These are phyloP conservation scores for Ambrosiella cleistominuta DNA, from an alignment of 2,329 filamentous ascomycete genomes.

Conservation along the genomic window DNA sequence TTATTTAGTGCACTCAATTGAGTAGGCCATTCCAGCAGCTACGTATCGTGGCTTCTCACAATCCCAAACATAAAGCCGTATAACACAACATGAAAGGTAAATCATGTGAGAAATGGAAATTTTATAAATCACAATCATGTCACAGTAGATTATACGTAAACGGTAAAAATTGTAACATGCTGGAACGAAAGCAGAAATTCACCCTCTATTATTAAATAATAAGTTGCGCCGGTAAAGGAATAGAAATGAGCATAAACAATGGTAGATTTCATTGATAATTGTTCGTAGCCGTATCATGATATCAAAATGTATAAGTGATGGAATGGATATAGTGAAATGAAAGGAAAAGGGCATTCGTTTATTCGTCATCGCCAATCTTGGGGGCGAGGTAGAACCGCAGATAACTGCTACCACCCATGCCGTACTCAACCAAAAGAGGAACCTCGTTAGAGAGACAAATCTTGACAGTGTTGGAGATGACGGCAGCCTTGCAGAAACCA, in stretches of 20 bases:
- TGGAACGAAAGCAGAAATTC: not conserved
- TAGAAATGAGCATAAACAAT: constrained; percentile 2
- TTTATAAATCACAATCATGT: not conserved
- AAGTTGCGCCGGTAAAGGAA: not conserved
- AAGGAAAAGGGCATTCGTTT: constrained; percentile 9
- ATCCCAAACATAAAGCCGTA: too few relatives aligned
- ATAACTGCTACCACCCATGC: constrained; percentile 63
- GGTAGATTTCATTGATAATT: constrained; percentile 5
- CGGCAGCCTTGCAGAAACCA: constrained; percentile 98
- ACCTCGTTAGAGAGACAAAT: constrained; percentile 93
- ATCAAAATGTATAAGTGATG: constrained; percentile 6
- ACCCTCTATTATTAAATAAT: not conserved
- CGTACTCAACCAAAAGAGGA: constrained; percentile 87
- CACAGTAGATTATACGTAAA: not conserved
- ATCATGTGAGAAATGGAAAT: too few relatives aligned
- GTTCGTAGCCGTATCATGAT: constrained; percentile 8
- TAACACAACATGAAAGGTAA: too few relatives aligned
- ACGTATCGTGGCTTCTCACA: too few relatives aligned
- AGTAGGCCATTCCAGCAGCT: too few relatives aligned
- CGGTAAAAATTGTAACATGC: not conserved
- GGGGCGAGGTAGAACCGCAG: constrained; percentile 95
- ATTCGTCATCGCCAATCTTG: constrained; percentile 33
- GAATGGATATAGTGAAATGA: not conserved
- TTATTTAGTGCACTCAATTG: not conserved
- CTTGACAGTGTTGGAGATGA: constrained; percentile 65